Conservation (phyloP, 306 rosid genomes). For the Casuarina equisetifolia region DNA sequence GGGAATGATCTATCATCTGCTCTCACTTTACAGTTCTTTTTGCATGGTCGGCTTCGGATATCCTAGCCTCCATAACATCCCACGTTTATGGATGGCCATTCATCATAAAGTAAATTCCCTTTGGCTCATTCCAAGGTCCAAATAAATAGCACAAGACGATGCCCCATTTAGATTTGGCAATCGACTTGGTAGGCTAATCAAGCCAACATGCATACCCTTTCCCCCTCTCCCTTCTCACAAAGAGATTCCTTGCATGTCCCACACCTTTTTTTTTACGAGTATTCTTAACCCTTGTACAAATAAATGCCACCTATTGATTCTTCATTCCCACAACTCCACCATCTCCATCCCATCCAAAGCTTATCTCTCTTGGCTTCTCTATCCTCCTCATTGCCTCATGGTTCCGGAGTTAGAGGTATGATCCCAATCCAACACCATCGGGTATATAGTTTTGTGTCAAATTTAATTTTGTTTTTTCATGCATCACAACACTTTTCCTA, state of each 20-base stretch:
- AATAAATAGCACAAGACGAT: neutral
- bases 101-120: conserved; percentile 40
- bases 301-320: conserved; percentile 57
- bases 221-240: conserved; percentile 20
- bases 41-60: conserved; percentile 47
- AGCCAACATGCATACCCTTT: conserved; percentile 13
- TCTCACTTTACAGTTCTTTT: conserved; percentile 12
- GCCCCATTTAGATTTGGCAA: conserved; percentile 21
- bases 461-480: neutral
- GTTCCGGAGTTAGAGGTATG: conserved; percentile 65
- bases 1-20: conserved; percentile 5
- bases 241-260: conserved; percentile 64
- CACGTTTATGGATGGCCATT: conserved; percentile 27
- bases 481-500: conserved; percentile 10
- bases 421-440: conserved; percentile 15
- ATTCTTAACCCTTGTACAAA: conserved; percentile 54
- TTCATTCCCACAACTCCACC: conserved; percentile 40
- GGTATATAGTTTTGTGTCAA: neutral
- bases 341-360: conserved; percentile 26
- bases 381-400: conserved; percentile 44
- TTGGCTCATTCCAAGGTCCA: conserved; percentile 26
- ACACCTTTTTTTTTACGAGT: conserved; percentile 49
- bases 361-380: conserved; percentile 26
- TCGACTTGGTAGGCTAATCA: conserved; percentile 32
- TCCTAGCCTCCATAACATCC: conserved; percentile 20